Evolutionary conservation across 2,329 filamentous ascomycete species (phyloP), one percentile per base, ranked within the genome.

Genomic region (Colletotrichum sp.): DNA sequence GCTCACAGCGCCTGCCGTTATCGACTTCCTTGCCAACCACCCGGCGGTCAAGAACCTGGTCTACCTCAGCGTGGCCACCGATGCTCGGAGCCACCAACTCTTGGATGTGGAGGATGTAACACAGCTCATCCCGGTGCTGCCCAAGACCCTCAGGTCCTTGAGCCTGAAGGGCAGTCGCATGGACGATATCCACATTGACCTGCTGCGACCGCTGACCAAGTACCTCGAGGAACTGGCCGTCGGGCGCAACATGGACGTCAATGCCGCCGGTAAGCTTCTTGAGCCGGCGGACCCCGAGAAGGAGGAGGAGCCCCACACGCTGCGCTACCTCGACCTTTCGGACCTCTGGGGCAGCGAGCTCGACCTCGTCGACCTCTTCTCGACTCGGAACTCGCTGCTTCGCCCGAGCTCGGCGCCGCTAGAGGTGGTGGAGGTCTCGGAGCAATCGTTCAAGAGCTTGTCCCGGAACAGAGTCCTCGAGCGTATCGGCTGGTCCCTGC

Each of bases 271-370:
- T 81, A 85, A 87, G 15, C 89, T 93, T n/a, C 92, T 95, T 79
- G 86, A 89, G 44, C 88, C 88, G 6, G 86, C 89, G 67, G 84
- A 88, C 75, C 65, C 80, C 22, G 74, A 82, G 26, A 76, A 81
- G 70, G 81, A 84, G 26, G 82, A 84, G 64, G 81, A 86, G 10
- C 89, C 90, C 3, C 90, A 93, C 76, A 90, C 90, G 32, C 88
- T 97, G 28, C 93, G 92, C 80, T 97, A 95, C 83, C 87, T 97
- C 69, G 95, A 96, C 81, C 90, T 96, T 62, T 95, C 93, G 55
- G 94, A 95, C 81, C 92, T 95, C 76, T 88, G 90, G 67, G 90
- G 90, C 8, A 89, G 91, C 68, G 89, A 91, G 67, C 90, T 95
- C 64, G 87, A 90, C 76, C 88, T 93, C 66, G 88, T 89, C 69